Evolutionary conservation across 164 flowering plant species (phyloP).

Genomic region (Kalanchoe fedtschenkoi): DNA sequence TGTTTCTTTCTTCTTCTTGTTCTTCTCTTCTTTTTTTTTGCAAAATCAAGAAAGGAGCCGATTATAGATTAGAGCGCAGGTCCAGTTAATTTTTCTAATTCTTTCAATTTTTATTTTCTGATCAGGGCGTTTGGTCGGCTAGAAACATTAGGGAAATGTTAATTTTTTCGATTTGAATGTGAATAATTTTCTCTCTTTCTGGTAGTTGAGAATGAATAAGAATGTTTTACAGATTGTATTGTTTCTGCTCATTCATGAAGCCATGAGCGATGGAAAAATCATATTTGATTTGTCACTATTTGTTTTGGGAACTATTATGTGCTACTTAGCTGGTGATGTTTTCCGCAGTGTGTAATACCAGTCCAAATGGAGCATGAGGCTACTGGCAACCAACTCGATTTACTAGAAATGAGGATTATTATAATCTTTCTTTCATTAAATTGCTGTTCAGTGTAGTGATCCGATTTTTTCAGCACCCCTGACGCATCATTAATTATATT

Average conservation of each 20-base stretch:
- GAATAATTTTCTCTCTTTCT: not conserved
- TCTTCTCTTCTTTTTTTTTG: not conserved
- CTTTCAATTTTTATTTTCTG: not conserved
- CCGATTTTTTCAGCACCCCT: not conserved
- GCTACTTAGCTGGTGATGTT: not conserved
- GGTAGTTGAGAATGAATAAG: not conserved
- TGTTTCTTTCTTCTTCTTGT: no score
- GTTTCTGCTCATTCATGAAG: not conserved
- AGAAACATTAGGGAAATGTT: not conserved
- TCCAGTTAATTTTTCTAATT: not conserved
- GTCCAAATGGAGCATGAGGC: not conserved
- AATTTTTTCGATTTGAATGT: not conserved
- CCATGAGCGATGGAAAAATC: no score
- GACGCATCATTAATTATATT: not conserved
- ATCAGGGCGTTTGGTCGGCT: not conserved
- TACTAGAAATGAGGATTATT: not conserved
- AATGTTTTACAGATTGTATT: no score
- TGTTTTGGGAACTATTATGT: not conserved
- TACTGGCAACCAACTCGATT: not conserved
- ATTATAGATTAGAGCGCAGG: not conserved
- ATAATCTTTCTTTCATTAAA: not conserved
- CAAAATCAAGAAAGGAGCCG: not conserved
- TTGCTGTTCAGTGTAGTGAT: not conserved
- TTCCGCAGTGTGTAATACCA: not conserved
- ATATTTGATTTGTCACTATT: no score